phyloP scores from a whole-genome alignment of 2,329 filamentous ascomycete genomes.

The Xylariales sp. region DNA sequence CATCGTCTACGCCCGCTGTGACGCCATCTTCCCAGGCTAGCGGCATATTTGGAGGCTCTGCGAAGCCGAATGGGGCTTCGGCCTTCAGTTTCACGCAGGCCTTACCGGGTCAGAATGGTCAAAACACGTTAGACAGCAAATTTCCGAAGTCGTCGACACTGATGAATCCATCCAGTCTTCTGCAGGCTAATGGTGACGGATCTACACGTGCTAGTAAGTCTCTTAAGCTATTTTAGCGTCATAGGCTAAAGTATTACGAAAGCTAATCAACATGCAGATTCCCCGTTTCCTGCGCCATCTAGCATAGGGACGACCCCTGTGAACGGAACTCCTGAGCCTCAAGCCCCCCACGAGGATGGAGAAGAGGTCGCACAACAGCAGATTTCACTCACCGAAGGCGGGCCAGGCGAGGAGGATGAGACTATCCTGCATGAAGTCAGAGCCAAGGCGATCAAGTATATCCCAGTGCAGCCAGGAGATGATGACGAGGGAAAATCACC shows the following conservation, averaged over 20 bases:
- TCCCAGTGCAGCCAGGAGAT: constrained; percentile 59
- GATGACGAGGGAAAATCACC: constrained; percentile 63
- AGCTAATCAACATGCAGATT: constrained; percentile 40
- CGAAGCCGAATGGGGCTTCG: constrained; percentile 45
- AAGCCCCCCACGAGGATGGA: constrained; percentile 58
- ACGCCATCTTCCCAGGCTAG: constrained; percentile 40
- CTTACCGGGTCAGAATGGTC: constrained; percentile 45
- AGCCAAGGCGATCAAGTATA: constrained; percentile 75
- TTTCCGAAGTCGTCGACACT: constrained; percentile 39
- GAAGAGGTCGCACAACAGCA: constrained; percentile 72
- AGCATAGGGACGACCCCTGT: constrained; percentile 71
- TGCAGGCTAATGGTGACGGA: constrained; percentile 51
- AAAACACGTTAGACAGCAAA: constrained; percentile 46
- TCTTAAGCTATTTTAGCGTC: constrained; percentile 45
- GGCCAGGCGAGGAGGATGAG: constrained; percentile 79
- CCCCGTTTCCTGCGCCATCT: constrained; percentile 65
- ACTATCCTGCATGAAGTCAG: constrained; percentile 75
- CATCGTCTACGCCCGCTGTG: constrained; percentile 43
- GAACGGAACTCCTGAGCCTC: constrained; percentile 68
- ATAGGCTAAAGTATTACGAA: background rate
- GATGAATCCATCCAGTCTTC: constrained; percentile 40
- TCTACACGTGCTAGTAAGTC: constrained; percentile 58
- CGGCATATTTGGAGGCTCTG: constrained; percentile 44
- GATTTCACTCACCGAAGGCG: constrained; percentile 74
- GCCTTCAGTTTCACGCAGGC: constrained; percentile 55